Evolutionary conservation across 441 rosid genomes (phyloP).

Genomic region (Erysimum cheiri): DNA sequence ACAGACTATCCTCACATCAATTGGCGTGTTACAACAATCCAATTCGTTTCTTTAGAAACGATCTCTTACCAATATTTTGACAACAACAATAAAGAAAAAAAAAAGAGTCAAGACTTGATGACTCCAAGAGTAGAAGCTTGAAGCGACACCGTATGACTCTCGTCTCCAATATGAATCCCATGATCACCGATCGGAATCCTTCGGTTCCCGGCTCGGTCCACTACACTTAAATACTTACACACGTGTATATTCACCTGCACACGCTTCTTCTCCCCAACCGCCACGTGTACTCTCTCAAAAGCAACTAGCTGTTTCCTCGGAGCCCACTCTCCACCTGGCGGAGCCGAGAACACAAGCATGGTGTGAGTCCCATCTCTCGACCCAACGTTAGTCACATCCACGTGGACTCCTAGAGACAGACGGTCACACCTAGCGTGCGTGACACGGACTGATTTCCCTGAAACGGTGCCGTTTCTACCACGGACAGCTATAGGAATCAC

Average conservation of each 20-base stretch:
- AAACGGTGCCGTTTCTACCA: slow-evolving; percentile 47
- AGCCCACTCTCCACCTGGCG: slow-evolving; percentile 77
- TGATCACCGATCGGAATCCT: slow-evolving; percentile 89
- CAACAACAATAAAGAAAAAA: not conserved
- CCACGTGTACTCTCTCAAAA: slow-evolving; percentile 65
- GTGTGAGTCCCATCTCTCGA: slow-evolving; percentile 72
- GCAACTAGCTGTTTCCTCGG: slow-evolving; percentile 82
- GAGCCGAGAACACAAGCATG: slow-evolving; percentile 66
- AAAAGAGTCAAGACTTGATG: slow-evolving; percentile 51
- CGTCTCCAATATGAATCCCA: slow-evolving; percentile 67
- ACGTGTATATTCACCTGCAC: slow-evolving; percentile 73
- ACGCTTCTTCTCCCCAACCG: slow-evolving; percentile 55
- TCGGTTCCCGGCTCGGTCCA: slow-evolving; percentile 77
- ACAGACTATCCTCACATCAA: slow-evolving; percentile 9
- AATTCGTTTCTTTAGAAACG: slow-evolving; percentile 14
- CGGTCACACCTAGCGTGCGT: slow-evolving; percentile 67
- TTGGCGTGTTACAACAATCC: slow-evolving; percentile 24
- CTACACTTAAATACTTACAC: slow-evolving; percentile 84
- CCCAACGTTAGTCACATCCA: slow-evolving; percentile 73
- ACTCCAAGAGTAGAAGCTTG: slow-evolving; percentile 60
- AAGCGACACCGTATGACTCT: slow-evolving; percentile 64
- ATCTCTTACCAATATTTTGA: slow-evolving; percentile 4
- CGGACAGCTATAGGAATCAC: slow-evolving; percentile 61
- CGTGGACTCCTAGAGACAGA: slow-evolving; percentile 63
- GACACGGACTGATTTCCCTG: slow-evolving; percentile 67